Base-by-base conservation (phyloP, 176 grass and related monocot species). In the Eragrostis nindensis region DNA sequence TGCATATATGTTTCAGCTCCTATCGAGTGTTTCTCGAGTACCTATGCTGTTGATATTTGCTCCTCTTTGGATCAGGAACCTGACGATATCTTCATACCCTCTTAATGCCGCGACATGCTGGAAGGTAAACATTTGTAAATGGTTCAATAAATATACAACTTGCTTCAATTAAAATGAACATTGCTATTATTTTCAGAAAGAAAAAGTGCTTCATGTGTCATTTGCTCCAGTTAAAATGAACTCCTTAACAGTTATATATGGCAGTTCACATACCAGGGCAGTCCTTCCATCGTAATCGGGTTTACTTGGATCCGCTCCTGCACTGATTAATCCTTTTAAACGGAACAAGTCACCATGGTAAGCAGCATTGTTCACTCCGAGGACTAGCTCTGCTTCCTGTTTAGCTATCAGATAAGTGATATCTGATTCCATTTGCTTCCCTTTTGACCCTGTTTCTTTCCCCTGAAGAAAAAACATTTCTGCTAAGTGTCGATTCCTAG, bases 251-350 rank as follows among this genome's bases (percentile, higher is more conserved):
- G 54, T 75, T 55, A 32, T 11, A 44, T 49, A 65, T 48, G 68
- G 49, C 21, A 62, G 55, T 52, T 70, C 32, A 85, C 87, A 14
- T 82, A 98, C 95, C 53, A 98, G 64, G 46, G 92, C 83, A 21
- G 90, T 98, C 81, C 95, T 90, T 11, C 95, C 90, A 63, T 98
- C 80, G n/a, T 98, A 92, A 54, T 94, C 86, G 3, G 70, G 27
- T 92, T 78, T 98, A 74, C 80, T 98, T 26, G 92, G 95, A 87
- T 98, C 92, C 30, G 87, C 95, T 92, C 95, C 95, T 47, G 88
- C 90, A 75, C 81, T 91, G 56, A 98, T 91, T 50, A 94, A 86
- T 30, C 77, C 79, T 83, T 92, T 92, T 41, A 98, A 52, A 85
- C 79, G 83, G 55, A 66, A 70, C 25, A 98, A 62, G 30, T 98